Evolutionary conservation across 768 basidiomycete species (phyloP), one percentile per base, ranked within the genome.

Genomic region (Suillus plorans): DNA sequence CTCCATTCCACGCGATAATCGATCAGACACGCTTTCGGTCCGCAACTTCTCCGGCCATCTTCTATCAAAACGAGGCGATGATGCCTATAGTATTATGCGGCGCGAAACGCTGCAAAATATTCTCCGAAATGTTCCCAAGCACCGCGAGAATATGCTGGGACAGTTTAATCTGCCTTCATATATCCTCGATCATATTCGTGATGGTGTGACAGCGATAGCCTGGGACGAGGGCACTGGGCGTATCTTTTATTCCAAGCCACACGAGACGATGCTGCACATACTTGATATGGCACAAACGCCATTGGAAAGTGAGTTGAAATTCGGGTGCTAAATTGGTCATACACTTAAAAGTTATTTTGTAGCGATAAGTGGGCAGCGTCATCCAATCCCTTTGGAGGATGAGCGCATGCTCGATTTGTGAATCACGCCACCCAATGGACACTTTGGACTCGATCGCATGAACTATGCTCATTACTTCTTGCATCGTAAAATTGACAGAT

Each of bases 211-310:
- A n/a, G 79, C 84, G 20, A 80, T 89, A 41, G 79, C 85, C 8
- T 91, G 86, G 86, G 89, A 91, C 66, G 89, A 90, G 72, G 78
- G 80, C 28, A 85, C 84, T 14, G 89, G 88, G 4, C 79, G 88
- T 45, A 78, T 89, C 16, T 84, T 85, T 68, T 74, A 89, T 8
- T 82, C 83, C 53, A 76, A 79, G 39, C 79, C 78, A 14, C 69
- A 80, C 9, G 80, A 80, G 36, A 62, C 75, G 4, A 65, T 73
- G 16, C 76, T 89, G 50, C 73, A 78, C 39, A 79, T 88, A 41
- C 69, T 84, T 63, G 87, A 89, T 69, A 82, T 84, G 57, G 81
- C 82, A 8, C 69, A 71, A 56, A 73, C 74, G 7, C 79, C 77
- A 2, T 63, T 69, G 14, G 72, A 75, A 68, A 74, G 80, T 80